These are phyloP conservation scores for Suillus subluteus DNA, from an alignment of 768 basidiomycete genomes.

Conservation along the genomic window DNA sequence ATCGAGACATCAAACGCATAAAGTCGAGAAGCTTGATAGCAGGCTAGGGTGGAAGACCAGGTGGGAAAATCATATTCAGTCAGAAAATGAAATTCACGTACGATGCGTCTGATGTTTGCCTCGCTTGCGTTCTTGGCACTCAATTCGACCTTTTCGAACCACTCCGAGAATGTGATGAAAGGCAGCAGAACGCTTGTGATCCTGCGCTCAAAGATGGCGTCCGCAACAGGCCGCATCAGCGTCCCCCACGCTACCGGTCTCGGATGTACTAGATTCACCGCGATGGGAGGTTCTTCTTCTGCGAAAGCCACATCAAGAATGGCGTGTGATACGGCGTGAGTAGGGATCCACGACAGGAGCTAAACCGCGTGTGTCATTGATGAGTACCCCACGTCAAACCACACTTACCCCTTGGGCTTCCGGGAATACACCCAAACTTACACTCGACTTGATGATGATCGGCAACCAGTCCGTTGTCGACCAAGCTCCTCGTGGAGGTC, in stretches of 20 bases:
- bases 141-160: constrained; percentile 28
- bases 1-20: constrained; percentile 23
- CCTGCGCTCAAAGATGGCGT: constrained; percentile 10
- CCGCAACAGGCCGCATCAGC: constrained; percentile 22
- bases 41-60: constrained; percentile 27
- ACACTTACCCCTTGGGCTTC: constrained; percentile 37
- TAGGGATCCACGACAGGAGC: constrained; percentile 26
- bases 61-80: constrained; percentile 33
- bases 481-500: constrained; percentile 31
- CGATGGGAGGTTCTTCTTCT: constrained; percentile 14
- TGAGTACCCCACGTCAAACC: neutral
- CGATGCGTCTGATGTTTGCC: constrained; percentile 28
- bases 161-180: constrained; percentile 32
- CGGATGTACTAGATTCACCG: constrained; percentile 31
- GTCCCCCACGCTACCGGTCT: constrained; percentile 23
- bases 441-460: constrained; percentile 33
- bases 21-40: constrained; percentile 35
- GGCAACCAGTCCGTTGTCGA: constrained; percentile 38
- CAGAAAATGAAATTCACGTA: constrained; percentile 19
- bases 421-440: constrained; percentile 31
- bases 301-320: constrained; percentile 22
- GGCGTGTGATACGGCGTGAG: constrained; percentile 19
- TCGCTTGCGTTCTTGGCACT: constrained; percentile 12
- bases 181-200: constrained; percentile 22
- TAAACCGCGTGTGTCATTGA: neutral